Conservation (phyloP, 2,329 filamentous ascomycete species). For the Penicillium sp. region DNA sequence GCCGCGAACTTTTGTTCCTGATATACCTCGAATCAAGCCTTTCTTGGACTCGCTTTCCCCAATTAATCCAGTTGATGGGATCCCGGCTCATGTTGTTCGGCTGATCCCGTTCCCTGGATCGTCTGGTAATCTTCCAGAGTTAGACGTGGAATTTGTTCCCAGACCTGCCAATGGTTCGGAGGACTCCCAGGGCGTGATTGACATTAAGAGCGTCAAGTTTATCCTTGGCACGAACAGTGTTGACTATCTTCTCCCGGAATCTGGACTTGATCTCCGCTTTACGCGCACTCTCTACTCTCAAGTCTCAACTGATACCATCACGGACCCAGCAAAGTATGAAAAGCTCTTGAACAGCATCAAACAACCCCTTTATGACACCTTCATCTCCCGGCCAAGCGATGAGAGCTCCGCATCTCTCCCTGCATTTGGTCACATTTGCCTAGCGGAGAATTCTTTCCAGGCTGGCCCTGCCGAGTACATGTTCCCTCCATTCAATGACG, state of each 20-base stretch:
- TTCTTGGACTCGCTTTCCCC: conserved; percentile 32
- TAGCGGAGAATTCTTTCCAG: conserved; percentile 28
- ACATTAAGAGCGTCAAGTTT: conserved; percentile 31
- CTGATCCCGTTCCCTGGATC: conserved; percentile 33
- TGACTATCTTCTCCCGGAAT: conserved; percentile 43
- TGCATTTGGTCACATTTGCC: conserved; percentile 30
- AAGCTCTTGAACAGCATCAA: conserved; percentile 23
- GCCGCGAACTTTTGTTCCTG: conserved; percentile 34
- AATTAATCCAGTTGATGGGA: conserved; percentile 11
- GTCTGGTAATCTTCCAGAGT: conserved; percentile 26
- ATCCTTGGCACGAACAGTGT: conserved; percentile 32
- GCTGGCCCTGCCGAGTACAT: conserved; percentile 32
- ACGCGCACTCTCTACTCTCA: conserved; percentile 34
- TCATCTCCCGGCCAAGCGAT: conserved; percentile 9
- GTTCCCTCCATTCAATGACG: conserved; percentile 33
- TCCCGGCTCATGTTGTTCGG: conserved; percentile 29
- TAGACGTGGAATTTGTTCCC: conserved; percentile 35
- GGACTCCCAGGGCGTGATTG: conserved; percentile 11
- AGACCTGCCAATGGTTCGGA: not conserved
- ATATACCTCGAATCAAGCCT: conserved; percentile 33
- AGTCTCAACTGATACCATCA: conserved; percentile 16
- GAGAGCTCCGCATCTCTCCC: conserved; percentile 26
- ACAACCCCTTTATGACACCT: conserved; percentile 20
- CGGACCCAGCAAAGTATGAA: conserved; percentile 5
- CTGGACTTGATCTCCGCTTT: conserved; percentile 41